These are phyloP conservation scores for Candida sp. DNA, from an alignment of 1,139 yeast genomes.

Conservation along the genomic window DNA sequence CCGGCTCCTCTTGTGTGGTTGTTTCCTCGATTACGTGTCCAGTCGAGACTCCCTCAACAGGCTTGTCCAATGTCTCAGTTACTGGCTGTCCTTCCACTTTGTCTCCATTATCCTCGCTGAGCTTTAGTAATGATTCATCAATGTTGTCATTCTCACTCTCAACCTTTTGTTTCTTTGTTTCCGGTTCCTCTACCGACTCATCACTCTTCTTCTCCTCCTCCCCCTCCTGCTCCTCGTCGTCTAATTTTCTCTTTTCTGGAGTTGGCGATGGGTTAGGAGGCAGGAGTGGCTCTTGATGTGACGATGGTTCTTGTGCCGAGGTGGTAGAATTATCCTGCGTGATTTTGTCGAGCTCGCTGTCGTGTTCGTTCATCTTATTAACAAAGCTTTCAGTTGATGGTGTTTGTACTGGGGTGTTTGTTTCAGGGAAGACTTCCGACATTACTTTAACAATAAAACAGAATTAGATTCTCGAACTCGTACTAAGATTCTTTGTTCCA, in stretches of 20 bases:
- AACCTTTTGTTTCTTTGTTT: slow-evolving; percentile 3
- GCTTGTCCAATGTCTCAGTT: not conserved
- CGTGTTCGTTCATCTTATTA: slow-evolving; percentile 9
- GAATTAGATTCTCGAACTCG: too few relatives aligned
- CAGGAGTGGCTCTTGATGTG: slow-evolving; percentile 36
- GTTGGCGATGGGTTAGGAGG: slow-evolving; percentile 52
- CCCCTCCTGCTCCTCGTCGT: slow-evolving; percentile 14
- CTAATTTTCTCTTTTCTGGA: slow-evolving; percentile 42
- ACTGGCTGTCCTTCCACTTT: not conserved
- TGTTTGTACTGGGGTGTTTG: slow-evolving; percentile 46
- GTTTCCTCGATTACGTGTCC: too few relatives aligned
- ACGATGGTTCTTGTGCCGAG: not conserved
- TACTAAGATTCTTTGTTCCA: too few relatives aligned
- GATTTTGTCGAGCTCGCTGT: slow-evolving; percentile 5
- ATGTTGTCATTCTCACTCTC: not conserved
- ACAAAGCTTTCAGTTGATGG: slow-evolving; percentile 38
- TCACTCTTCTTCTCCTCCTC: slow-evolving; percentile 13
- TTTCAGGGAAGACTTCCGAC: slow-evolving; percentile 22
- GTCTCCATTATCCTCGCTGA: not conserved
- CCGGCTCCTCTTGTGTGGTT: too few relatives aligned
- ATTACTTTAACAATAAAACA: slow-evolving; percentile 9
- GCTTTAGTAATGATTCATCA: too few relatives aligned
- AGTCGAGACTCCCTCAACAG: not conserved
- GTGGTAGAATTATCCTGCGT: not conserved
- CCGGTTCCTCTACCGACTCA: not conserved